phyloP scores from a whole-genome alignment of 768 basidiomycete species.

The Tulasnella calospora region DNA sequence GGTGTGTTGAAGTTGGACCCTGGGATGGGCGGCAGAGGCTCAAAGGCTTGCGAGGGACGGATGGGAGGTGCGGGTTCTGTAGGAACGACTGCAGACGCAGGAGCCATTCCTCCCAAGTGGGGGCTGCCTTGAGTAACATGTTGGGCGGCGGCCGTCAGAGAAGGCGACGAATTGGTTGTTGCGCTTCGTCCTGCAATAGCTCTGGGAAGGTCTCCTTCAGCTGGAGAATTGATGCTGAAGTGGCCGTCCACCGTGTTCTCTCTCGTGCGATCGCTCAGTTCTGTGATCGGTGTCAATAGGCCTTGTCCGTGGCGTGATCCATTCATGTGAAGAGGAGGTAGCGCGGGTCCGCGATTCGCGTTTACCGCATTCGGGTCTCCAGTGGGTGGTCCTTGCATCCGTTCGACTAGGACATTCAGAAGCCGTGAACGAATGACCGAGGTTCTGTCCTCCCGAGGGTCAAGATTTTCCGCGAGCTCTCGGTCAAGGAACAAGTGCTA shows the following conservation, averaged over 20 bases:
- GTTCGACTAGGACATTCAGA: conserved; percentile 55
- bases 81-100: conserved; percentile 33
- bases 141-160: conserved; percentile 1
- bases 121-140: background rate
- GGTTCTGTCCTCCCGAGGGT: conserved; percentile 73
- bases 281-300: conserved; percentile 19
- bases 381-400: conserved; percentile 47
- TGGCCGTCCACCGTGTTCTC: conserved; percentile 25
- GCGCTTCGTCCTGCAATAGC: background rate
- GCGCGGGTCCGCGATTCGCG: background rate
- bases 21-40: conserved; percentile 17
- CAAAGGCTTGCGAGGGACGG: conserved; percentile 17
- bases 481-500: conserved; percentile 85
- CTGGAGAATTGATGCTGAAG: background rate
- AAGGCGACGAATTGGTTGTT: conserved; percentile 18
- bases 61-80: conserved; percentile 31
- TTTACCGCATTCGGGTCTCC: background rate
- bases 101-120: background rate
- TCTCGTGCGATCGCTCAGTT: conserved; percentile 14
- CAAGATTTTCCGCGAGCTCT: conserved; percentile 70
- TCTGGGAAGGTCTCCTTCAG: conserved; percentile 9
- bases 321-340: conserved; percentile 18
- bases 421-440: conserved; percentile 61
- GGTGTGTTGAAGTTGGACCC: conserved; percentile 11
- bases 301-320: conserved; percentile 18